Conservation (phyloP, 2,329 filamentous ascomycete genomes). For the Fusarium cyanostomum region DNA sequence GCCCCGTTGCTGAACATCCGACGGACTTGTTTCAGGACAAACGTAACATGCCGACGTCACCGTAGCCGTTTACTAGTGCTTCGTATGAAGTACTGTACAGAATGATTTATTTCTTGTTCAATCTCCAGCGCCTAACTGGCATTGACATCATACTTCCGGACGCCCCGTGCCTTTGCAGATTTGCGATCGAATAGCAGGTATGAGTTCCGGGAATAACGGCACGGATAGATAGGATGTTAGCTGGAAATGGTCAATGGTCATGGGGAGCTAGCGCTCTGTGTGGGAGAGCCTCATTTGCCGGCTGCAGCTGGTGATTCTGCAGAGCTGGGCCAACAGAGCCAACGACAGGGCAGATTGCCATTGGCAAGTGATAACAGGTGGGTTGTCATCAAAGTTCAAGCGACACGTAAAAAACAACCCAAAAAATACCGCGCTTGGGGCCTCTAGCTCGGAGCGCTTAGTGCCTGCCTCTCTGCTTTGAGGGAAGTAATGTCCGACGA, state of each 20-base stretch:
- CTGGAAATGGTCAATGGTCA: slow-evolving; percentile 12
- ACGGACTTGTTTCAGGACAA: slow-evolving; percentile 41
- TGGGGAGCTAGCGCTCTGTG: slow-evolving; percentile 15
- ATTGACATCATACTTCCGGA: slow-evolving; percentile 40
- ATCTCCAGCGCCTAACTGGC: slow-evolving; percentile 22
- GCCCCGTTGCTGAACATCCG: slow-evolving; percentile 28
- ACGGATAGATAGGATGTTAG: slow-evolving; percentile 39
- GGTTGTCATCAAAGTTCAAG: slow-evolving; percentile 35
- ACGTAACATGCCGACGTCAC: slow-evolving; percentile 31
- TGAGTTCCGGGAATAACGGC: slow-evolving; percentile 41
- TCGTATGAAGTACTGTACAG: slow-evolving; percentile 6
- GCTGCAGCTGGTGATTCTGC: slow-evolving; percentile 8
- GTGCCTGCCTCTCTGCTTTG: slow-evolving; percentile 12
- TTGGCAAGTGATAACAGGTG: slow-evolving; percentile 40
- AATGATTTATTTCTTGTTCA: slow-evolving; percentile 11
- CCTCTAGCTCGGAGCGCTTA: slow-evolving; percentile 28
- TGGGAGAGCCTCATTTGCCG: slow-evolving; percentile 40
- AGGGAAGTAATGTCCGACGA: slow-evolving; percentile 41
- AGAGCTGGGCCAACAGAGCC: slow-evolving; percentile 10
- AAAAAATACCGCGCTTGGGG: slow-evolving; percentile 38
- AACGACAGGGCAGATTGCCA: slow-evolving; percentile 24
- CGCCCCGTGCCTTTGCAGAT: slow-evolving; percentile 15
- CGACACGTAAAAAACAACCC: slow-evolving; percentile 39
- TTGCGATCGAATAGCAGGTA: slow-evolving; percentile 17
- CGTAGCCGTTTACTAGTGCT: slow-evolving; percentile 14